Conservation (phyloP, 2,329 filamentous ascomycete species). For the Harringtonia aguacate region DNA sequence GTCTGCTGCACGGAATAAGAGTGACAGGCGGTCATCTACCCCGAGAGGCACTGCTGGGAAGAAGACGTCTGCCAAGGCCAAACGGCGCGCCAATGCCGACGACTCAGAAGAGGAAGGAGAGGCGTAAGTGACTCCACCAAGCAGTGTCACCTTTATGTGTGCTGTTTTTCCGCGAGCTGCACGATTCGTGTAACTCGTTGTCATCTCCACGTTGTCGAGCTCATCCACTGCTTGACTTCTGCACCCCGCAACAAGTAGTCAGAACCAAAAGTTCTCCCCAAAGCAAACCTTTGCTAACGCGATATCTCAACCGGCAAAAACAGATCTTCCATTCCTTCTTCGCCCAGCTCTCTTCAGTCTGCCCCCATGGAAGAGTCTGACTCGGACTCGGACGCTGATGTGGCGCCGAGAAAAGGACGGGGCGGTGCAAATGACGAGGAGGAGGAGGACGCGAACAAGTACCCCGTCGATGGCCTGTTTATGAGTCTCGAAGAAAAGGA, state of each 20-base stretch:
- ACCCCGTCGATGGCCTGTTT: conserved; percentile 83
- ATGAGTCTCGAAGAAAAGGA: conserved; percentile 62
- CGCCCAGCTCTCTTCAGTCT: conserved; percentile 66
- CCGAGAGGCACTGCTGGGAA: conserved; percentile 23
- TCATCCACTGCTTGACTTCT: no score
- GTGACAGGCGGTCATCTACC: conserved; percentile 23
- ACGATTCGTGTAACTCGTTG: background rate
- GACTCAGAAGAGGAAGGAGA: conserved; percentile 70
- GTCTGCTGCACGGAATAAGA: conserved; percentile 21
- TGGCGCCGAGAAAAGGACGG: conserved; percentile 18
- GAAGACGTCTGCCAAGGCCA: conserved; percentile 30
- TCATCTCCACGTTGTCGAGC: background rate
- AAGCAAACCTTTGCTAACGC: background rate
- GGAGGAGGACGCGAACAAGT: conserved; percentile 53
- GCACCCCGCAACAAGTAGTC: no score
- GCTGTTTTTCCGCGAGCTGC: background rate
- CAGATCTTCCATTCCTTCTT: conserved; percentile 60
- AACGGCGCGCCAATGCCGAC: conserved; percentile 36
- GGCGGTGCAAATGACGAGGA: conserved; percentile 15
- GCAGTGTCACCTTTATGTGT: background rate
- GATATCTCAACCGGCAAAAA: background rate
- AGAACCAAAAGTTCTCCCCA: no score
- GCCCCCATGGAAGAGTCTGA: conserved; percentile 86
- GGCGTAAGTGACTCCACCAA: conserved; percentile 46
- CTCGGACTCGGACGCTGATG: conserved; percentile 56